Evolutionary conservation across 164 flowering plant species (phyloP).

Genomic region (Liriodendron chinense): DNA sequence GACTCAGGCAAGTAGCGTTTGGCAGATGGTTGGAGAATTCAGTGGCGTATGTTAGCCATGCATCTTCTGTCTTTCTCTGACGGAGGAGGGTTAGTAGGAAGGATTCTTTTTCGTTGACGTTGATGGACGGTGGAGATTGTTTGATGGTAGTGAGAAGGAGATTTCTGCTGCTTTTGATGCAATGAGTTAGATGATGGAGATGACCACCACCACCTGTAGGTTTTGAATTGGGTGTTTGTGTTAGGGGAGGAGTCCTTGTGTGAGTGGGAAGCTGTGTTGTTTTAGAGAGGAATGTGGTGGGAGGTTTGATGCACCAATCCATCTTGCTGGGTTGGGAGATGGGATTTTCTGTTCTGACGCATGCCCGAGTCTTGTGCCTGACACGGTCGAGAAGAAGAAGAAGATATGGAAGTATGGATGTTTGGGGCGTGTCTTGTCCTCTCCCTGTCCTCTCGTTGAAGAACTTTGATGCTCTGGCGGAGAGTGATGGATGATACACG

Average conservation of each 20-base stretch:
- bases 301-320: slow-evolving; percentile 3
- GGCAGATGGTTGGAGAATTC: slow-evolving; percentile 48
- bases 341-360: background rate
- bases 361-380: background rate
- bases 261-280: background rate
- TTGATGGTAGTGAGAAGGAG: background rate
- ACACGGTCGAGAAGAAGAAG: background rate
- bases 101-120: slow-evolving; percentile 20
- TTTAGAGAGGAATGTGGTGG: background rate
- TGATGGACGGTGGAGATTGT: background rate
- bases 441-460: background rate
- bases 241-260: background rate
- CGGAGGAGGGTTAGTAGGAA: slow-evolving; percentile 61
- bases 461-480: background rate
- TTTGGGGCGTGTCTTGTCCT: background rate
- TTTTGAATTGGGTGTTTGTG: background rate
- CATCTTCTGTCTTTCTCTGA: slow-evolving; percentile 80
- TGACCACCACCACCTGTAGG: background rate
- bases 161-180: background rate
- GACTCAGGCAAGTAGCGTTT: slow-evolving; percentile 77
- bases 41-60: slow-evolving; percentile 59
- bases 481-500: background rate
- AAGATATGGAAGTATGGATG: background rate
- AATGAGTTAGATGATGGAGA: background rate
- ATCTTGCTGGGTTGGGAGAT: background rate